phyloP scores from a whole-genome alignment of 78 protist genomes.

The Polysphondylium violaceum region DNA sequence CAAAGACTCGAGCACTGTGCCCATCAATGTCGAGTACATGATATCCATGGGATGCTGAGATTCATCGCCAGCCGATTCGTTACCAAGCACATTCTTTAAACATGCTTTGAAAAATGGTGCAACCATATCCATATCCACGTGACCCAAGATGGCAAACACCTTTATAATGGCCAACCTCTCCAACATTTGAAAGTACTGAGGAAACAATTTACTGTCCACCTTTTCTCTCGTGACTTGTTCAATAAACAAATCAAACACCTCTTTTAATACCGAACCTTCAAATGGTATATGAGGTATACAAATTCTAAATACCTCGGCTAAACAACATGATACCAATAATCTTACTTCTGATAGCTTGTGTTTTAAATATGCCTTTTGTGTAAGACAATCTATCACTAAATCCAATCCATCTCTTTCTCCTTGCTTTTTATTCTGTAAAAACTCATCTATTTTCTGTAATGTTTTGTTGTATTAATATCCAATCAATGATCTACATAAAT shows the following conservation, averaged over 20 bases:
- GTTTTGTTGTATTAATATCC: too few relatives aligned
- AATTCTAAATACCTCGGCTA: slow-evolving; percentile 30
- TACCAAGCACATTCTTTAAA: not conserved
- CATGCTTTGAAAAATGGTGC: slow-evolving; percentile 12
- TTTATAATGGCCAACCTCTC: slow-evolving; percentile 30
- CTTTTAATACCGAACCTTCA: not conserved
- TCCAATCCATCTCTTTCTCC: slow-evolving; percentile 13
- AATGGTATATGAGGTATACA: slow-evolving; percentile 36
- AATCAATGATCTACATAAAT: not conserved
- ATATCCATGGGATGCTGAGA: slow-evolving; percentile 10
- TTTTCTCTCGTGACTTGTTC: not conserved
- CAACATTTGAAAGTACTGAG: slow-evolving; percentile 43
- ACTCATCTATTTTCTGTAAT: slow-evolving; percentile 55
- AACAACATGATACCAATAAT: slow-evolving; percentile 46
- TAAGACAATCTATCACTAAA: not conserved
- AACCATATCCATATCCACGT: not conserved
- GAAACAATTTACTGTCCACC: slow-evolving; percentile 14
- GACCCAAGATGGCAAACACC: slow-evolving; percentile 32
- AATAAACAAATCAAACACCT: slow-evolving; percentile 15
- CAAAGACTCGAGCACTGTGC: slow-evolving; percentile 13
- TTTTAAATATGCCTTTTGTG: not conserved
- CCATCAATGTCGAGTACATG: not conserved
- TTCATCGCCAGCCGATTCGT: slow-evolving; percentile 1
- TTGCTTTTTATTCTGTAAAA: slow-evolving; percentile 23
- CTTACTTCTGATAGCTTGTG: slow-evolving; percentile 27